Percentiles rank a stretch among this genome's conserved stretches.
Conservation (phyloP, 768 basidiomycete species). For the Pulveroboletus sp. region DNA sequence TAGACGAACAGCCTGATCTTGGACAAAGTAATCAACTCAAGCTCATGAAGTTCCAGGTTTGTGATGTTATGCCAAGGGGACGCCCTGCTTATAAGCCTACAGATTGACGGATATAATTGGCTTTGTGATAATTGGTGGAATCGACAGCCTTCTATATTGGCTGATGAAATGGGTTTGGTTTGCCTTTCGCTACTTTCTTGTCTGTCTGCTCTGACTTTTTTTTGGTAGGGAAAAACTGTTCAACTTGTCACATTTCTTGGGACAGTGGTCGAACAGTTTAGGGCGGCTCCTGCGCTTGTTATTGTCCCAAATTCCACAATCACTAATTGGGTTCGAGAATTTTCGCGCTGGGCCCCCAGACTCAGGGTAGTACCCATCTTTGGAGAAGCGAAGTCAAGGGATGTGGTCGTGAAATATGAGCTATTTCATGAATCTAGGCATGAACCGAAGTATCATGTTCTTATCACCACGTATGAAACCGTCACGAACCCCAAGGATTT, state of each 20-base stretch:
- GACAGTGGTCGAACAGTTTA: constrained; percentile 50
- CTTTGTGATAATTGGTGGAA: constrained; percentile 87
- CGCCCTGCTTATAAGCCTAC: constrained; percentile 7
- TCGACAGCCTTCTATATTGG: constrained; percentile 81
- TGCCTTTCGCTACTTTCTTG: constrained; percentile 12
- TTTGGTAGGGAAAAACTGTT: constrained; percentile 79
- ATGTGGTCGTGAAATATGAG: constrained; percentile 80
- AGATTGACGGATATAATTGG: constrained; percentile 85
- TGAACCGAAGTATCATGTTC: constrained; percentile 77
- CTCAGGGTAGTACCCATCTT: constrained; percentile 81
- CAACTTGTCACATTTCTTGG: constrained; percentile 87
- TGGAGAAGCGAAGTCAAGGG: constrained; percentile 76
- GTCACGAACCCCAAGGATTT: constrained; percentile 70
- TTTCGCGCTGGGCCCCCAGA: constrained; percentile 69
- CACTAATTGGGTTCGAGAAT: constrained; percentile 93
- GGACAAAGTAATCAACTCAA: constrained; percentile 62
- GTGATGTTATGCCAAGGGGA: constrained; percentile 15
- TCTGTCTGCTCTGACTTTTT: constrained; percentile 6
- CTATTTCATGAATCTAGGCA: constrained; percentile 59
- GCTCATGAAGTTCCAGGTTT: constrained; percentile 87
- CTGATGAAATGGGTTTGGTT: constrained; percentile 97
- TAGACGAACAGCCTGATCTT: constrained; percentile 56
- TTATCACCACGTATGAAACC: constrained; percentile 92
- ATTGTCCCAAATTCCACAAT: constrained; percentile 97
- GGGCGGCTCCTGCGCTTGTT: constrained; percentile 78